Conservation (phyloP, 805 yeast species). For the Candida sanyiensis region DNA sequence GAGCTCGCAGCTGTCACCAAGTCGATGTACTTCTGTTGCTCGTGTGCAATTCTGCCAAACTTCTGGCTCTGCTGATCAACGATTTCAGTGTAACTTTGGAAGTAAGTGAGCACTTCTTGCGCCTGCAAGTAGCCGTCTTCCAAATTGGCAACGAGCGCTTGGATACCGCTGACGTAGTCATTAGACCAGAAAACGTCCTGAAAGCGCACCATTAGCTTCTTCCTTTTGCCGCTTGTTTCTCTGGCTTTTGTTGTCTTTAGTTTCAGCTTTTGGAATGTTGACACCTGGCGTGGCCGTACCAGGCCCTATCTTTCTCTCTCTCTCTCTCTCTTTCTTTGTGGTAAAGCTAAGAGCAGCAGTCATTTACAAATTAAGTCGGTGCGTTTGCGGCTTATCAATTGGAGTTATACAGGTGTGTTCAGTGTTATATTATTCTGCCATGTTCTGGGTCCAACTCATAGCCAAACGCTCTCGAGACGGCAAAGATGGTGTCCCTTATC, state of each 20-base stretch:
- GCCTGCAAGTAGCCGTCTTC: constrained; percentile 20
- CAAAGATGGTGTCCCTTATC: constrained; percentile 41
- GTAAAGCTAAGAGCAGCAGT: neutral
- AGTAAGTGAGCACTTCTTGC: constrained; percentile 15
- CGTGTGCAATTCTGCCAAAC: constrained; percentile 8
- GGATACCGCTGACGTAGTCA: constrained; percentile 28
- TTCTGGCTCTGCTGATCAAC: constrained; percentile 16
- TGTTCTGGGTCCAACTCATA: constrained; percentile 53
- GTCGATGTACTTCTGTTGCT: constrained; percentile 10
- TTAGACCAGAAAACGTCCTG: constrained; percentile 27
- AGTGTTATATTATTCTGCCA: constrained; percentile 40
- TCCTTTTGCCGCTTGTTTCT: neutral
- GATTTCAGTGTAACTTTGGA: constrained; percentile 15
- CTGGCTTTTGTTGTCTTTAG: neutral
- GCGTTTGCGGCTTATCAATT: too few relatives aligned
- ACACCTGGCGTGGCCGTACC: neutral
- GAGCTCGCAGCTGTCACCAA: neutral
- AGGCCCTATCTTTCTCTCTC: neutral
- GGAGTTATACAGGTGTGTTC: neutral
- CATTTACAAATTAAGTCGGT: neutral
- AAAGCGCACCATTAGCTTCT: constrained; percentile 11
- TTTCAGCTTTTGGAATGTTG: neutral
- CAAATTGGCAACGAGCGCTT: constrained; percentile 17
- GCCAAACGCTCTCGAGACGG: constrained; percentile 52
- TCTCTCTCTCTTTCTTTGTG: neutral